Evolutionary conservation across 257 asterid genomes (phyloP).

Genomic region (Rubia yunnanensis): DNA sequence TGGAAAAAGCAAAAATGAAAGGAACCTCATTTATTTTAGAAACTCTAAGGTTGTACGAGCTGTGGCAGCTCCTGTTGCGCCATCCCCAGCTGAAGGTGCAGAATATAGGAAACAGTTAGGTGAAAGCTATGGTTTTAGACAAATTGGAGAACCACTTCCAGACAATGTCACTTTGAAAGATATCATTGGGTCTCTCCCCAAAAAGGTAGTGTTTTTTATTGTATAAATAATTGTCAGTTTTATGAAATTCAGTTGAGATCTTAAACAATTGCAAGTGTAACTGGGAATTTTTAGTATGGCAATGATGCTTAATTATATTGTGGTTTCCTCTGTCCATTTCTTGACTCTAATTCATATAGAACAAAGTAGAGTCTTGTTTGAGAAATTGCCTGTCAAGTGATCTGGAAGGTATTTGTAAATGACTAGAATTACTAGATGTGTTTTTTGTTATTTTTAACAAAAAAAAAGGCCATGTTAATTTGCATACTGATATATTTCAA

Average conservation of each 20-base stretch:
- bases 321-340: neutral
- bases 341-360: neutral
- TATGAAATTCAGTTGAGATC: neutral
- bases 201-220: conserved; percentile 41
- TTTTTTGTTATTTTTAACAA: neutral
- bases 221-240: neutral
- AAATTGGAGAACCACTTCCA: conserved; percentile 93
- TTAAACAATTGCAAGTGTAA: neutral
- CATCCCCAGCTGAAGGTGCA: conserved; percentile 46
- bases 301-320: neutral
- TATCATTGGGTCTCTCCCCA: conserved; percentile 69
- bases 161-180: conserved; percentile 63
- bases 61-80: conserved; percentile 59
- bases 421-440: neutral
- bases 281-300: neutral
- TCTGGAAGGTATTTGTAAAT: neutral
- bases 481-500: neutral
- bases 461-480: neutral
- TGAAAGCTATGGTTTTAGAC: conserved; percentile 69
- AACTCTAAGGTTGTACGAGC: conserved; percentile 43
- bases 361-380: neutral
- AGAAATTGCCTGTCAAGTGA: neutral
- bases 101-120: conserved; percentile 45
- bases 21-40: conserved; percentile 33
- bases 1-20: conserved; percentile 29